Evolutionary conservation across 257 asterid genomes (phyloP).

Genomic region (Ligustrum vulgare): DNA sequence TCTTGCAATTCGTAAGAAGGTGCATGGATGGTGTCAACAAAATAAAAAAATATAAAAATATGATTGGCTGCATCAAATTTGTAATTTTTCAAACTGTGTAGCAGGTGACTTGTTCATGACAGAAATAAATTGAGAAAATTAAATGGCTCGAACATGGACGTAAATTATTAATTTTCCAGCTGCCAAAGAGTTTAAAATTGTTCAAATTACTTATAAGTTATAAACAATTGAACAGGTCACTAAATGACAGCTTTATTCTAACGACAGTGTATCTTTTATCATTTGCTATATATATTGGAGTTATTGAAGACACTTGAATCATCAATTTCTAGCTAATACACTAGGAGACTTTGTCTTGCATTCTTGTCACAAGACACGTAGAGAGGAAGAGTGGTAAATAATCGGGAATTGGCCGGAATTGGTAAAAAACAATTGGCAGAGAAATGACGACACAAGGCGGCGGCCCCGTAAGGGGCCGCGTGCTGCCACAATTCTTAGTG

Average conservation of each 20-base stretch:
- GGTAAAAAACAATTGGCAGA: conserved; percentile 28
- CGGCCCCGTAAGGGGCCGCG: conserved; percentile 39
- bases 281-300: conserved; percentile 36
- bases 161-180: conserved; percentile 35
- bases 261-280: conserved; percentile 19
- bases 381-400: not conserved
- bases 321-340: conserved; percentile 26
- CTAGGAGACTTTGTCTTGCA: conserved; percentile 10
- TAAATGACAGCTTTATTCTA: conserved; percentile 46
- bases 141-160: conserved; percentile 19
- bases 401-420: conserved; percentile 17
- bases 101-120: conserved; percentile 34
- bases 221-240: conserved; percentile 19
- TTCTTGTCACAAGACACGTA: not conserved
- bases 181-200: conserved; percentile 22
- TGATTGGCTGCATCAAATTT: not conserved
- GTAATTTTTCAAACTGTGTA: conserved; percentile 15
- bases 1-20: not conserved
- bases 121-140: conserved; percentile 12
- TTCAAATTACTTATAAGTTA: not conserved
- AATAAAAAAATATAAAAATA: no score
- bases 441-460: conserved; percentile 41
- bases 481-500: conserved; percentile 41
- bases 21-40: not conserved
- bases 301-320: conserved; percentile 14